phyloP scores from a whole-genome alignment of 2,329 filamentous ascomycete species.

The Sporothrix humicola region DNA sequence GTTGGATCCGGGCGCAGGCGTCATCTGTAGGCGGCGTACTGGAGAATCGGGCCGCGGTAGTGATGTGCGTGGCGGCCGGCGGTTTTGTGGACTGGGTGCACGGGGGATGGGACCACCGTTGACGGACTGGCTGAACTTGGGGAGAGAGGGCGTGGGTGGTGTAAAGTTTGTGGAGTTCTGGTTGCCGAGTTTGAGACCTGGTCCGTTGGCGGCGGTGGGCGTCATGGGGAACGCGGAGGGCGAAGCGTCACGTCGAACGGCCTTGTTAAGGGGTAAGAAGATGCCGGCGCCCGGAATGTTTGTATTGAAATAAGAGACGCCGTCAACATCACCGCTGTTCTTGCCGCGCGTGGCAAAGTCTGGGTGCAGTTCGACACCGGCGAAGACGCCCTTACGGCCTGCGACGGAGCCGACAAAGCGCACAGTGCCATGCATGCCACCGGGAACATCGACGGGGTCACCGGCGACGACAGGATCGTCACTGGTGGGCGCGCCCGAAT shows the following conservation, averaged over 20 bases:
- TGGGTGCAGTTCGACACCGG: conserved; percentile 83
- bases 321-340: conserved; percentile 95
- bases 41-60: conserved; percentile 90
- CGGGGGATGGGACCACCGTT: conserved; percentile 65
- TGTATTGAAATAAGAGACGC: conserved; percentile 80
- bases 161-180: conserved; percentile 67
- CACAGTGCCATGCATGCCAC: conserved; percentile 87
- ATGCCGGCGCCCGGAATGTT: conserved; percentile 82
- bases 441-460: conserved; percentile 88
- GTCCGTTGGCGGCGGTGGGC: conserved; percentile 69
- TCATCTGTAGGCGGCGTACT: conserved; percentile 70
- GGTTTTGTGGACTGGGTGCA: conserved; percentile 73
- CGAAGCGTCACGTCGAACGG: conserved; percentile 68
- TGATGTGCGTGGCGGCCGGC: conserved; percentile 71
- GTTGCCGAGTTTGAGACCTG: conserved; percentile 58
- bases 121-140: conserved; percentile 88
- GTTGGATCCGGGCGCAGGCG: conserved; percentile 52
- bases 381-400: conserved; percentile 90
- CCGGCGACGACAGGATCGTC: conserved; percentile 70
- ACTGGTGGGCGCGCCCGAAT: conserved; percentile 43
- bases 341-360: conserved; percentile 86
- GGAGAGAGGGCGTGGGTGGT: conserved; percentile 67
- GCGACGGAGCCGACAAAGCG: conserved; percentile 86
- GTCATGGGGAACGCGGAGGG: conserved; percentile 64
- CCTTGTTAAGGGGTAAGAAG: conserved; percentile 86